A percentile compares a stretch with the other conserved stretches of the same genome.
These are phyloP conservation scores for Erythrophleum ivorense DNA, from an alignment of 331 rosid genomes.

Conservation along the genomic window DNA sequence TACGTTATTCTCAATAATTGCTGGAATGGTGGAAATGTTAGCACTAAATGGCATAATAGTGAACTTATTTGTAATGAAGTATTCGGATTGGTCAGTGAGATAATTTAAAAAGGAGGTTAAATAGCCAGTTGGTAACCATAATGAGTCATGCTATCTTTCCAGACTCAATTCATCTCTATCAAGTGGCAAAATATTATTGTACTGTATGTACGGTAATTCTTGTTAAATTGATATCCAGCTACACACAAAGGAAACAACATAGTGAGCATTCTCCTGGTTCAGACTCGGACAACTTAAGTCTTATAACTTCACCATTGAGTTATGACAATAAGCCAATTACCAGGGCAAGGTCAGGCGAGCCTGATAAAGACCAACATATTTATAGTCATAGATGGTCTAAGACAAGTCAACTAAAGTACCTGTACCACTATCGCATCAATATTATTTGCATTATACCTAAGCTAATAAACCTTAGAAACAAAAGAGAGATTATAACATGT, in stretches of 20 bases:
- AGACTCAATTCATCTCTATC: neutral
- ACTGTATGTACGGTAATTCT: neutral
- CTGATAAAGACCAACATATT: neutral
- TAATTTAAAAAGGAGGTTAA: neutral
- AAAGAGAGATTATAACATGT: neutral
- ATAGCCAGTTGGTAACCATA: neutral
- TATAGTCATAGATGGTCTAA: neutral
- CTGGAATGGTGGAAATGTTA: neutral
- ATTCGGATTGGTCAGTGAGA: neutral
- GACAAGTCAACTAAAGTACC: neutral
- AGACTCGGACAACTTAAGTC: neutral
- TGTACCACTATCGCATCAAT: neutral
- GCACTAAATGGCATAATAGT: neutral
- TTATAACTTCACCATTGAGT: neutral
- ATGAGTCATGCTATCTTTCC: neutral
- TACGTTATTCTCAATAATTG: neutral
- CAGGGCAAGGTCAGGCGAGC: neutral
- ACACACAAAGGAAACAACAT: neutral
- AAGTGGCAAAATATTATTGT: constrained; percentile 18
- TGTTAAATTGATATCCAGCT: neutral
- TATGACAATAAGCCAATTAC: neutral
- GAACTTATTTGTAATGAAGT: neutral
- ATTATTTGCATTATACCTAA: neutral
- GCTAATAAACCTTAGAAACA: neutral
- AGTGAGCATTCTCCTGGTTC: neutral